Conservation (phyloP, 768 basidiomycete genomes). For the Mrakia blollopis region DNA sequence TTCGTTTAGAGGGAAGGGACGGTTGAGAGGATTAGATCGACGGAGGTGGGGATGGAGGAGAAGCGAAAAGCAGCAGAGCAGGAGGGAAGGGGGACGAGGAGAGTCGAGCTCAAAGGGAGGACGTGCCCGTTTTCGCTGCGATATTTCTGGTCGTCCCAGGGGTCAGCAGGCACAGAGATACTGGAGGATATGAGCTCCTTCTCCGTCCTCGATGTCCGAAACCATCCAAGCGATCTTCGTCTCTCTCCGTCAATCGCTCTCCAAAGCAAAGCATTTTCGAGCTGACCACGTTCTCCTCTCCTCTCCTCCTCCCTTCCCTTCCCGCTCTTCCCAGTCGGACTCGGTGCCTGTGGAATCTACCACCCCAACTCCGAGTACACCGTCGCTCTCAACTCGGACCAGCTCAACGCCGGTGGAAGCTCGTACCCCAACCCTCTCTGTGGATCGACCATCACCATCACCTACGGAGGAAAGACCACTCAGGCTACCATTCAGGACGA, state of each 20-base stretch:
- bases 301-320: neutral
- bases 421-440: slow-evolving; percentile 26
- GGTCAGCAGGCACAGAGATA: neutral
- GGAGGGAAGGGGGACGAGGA: neutral
- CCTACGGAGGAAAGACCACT: slow-evolving; percentile 25
- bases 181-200: neutral
- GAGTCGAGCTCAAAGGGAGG: neutral
- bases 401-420: slow-evolving; percentile 22
- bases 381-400: slow-evolving; percentile 32
- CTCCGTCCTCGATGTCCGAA: no score
- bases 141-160: neutral
- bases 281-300: slow-evolving; percentile 5
- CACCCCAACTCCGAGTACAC: slow-evolving; percentile 27
- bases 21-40: neutral
- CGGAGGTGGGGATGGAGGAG: no score
- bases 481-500: slow-evolving; percentile 25
- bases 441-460: slow-evolving; percentile 27
- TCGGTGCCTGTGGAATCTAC: slow-evolving; percentile 20
- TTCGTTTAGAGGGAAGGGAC: no score
- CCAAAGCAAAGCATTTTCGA: neutral
- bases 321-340: neutral
- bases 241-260: neutral
- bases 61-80: no score
- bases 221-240: neutral
- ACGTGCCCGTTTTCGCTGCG: neutral